phyloP scores from a whole-genome alignment of 371 early-diverging fungal species.

The Massospora cicadina region DNA sequence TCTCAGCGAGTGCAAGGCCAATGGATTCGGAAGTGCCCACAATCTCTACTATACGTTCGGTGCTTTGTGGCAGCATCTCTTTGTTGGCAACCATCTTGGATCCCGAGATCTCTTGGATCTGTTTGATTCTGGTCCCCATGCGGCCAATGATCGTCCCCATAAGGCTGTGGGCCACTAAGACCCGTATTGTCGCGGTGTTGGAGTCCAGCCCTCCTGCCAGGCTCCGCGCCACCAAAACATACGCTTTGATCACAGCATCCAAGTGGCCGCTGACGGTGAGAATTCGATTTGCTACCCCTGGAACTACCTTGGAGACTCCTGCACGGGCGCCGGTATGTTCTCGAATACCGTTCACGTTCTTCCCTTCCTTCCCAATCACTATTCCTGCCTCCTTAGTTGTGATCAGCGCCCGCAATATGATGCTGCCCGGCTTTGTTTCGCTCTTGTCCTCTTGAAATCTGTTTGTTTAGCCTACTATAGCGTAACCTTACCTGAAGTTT shows the following conservation, averaged over 20 bases:
- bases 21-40: conserved; percentile 52
- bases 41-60: conserved; percentile 70
- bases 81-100: conserved; percentile 68
- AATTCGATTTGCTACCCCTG: conserved; percentile 51
- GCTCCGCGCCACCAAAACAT: not conserved
- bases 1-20: conserved; percentile 53
- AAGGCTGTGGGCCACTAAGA: conserved; percentile 62
- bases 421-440: not conserved
- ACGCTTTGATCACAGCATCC: conserved; percentile 27
- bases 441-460: not conserved
- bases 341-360: conserved; percentile 61
- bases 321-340: conserved; percentile 55
- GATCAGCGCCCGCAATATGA: conserved; percentile 44
- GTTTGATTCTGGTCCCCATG: conserved; percentile 68
- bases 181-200: conserved; percentile 32
- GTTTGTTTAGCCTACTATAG: not conserved
- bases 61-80: conserved; percentile 65
- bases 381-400: conserved; percentile 68
- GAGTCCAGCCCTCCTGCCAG: not conserved
- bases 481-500: not conserved
- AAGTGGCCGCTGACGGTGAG: conserved; percentile 53
- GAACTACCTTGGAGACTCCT: conserved; percentile 57
- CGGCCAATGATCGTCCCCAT: conserved; percentile 81
- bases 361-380: conserved; percentile 66
- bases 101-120: conserved; percentile 64